Base-by-base conservation (phyloP, 306 rosid genomes). In the Aeschynomene evenia region DNA sequence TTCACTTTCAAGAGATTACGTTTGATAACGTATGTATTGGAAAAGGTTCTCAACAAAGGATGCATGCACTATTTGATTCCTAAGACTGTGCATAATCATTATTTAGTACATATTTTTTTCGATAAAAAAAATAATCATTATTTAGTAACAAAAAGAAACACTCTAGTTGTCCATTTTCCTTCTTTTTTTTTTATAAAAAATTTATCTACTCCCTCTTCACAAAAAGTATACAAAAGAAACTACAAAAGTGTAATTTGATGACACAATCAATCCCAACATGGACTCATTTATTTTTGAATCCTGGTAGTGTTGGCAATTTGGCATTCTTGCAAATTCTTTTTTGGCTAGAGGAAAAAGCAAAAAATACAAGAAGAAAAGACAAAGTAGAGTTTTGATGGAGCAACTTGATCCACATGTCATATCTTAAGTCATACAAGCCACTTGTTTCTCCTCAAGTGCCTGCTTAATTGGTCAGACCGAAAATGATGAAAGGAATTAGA, bases 11-110 rank as follows among this genome's bases (percentile, higher is more conserved):
- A 37, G 3, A 26, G 12, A 68, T 33, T 7, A 31, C 9, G 31
- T 21, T 31, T 34, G 53, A 45, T 16, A 26, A 42, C 26, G 12
- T 5, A 23, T 45, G 12, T 5, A 23, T 45, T 3, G 10, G 52
- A 20, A 55, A 66, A 33, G 19, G 24, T 10, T 60, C 53, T 34
- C 31, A 36, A n/a, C n/a, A n/a, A n/a, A 10, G 26, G 20, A 72
- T 61, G 31, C 79, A 42, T 10, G 67, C 68, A 66, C 62, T 23
- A 13, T 46, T 54, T 28, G 66, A 74, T 74, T 67, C 66, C 57
- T 37, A 37, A 16, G 56, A 29, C 9, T 3, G 14, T 72, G 72
- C 54, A 73, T 71, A 51, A n/a, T n/a, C n/a, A n/a, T n/a, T n/a
- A n/a, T n/a, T n/a, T n/a, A n/a, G n/a, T n/a, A n/a, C n/a, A n/a